A percentile compares a stretch with the other conserved stretches of the same genome.
Conservation (phyloP, 2,329 filamentous ascomycete genomes). For the Orbilia oligospora region DNA sequence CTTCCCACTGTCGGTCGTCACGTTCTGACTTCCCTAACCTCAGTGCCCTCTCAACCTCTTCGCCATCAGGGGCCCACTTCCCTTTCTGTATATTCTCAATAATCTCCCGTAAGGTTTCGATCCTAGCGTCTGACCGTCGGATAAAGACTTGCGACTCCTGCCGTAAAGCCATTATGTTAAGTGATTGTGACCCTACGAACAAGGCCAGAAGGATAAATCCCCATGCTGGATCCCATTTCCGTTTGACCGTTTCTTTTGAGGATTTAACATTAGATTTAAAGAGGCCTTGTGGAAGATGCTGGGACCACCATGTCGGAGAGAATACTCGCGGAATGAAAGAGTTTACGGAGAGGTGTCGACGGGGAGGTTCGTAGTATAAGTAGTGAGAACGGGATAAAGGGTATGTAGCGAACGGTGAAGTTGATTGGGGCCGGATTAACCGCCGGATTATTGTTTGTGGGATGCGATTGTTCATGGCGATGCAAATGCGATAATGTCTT, state of each 20-base stretch:
- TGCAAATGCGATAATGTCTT: background rate
- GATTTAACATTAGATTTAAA: constrained; percentile 25
- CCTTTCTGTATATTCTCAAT: constrained; percentile 79
- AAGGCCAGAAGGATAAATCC: constrained; percentile 74
- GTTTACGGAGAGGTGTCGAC: constrained; percentile 49
- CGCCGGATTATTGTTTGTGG: constrained; percentile 19
- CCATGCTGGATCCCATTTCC: constrained; percentile 57
- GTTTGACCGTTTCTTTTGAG: constrained; percentile 4
- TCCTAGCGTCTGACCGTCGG: constrained; percentile 83
- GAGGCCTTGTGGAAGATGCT: constrained; percentile 47
- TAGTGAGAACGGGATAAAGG: constrained; percentile 17
- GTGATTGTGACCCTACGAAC: constrained; percentile 94
- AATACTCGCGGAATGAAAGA: constrained; percentile 57
- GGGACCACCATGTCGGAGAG: constrained; percentile 55
- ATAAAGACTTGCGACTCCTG: constrained; percentile 81
- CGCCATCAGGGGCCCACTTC: constrained; percentile 73
- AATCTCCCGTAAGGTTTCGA: constrained; percentile 81
- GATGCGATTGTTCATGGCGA: constrained; percentile 33
- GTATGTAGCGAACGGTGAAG: constrained; percentile 47
- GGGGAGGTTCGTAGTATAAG: constrained; percentile 29
- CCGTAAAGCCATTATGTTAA: constrained; percentile 87
- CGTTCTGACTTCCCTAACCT: constrained; percentile 81
- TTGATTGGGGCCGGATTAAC: constrained; percentile 18
- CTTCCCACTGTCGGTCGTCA: constrained; percentile 86
- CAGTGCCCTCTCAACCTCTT: constrained; percentile 83